These are phyloP conservation scores for Trichoderma atroviride DNA, from an alignment of 2,329 filamentous ascomycete species.

Conservation along the genomic window DNA sequence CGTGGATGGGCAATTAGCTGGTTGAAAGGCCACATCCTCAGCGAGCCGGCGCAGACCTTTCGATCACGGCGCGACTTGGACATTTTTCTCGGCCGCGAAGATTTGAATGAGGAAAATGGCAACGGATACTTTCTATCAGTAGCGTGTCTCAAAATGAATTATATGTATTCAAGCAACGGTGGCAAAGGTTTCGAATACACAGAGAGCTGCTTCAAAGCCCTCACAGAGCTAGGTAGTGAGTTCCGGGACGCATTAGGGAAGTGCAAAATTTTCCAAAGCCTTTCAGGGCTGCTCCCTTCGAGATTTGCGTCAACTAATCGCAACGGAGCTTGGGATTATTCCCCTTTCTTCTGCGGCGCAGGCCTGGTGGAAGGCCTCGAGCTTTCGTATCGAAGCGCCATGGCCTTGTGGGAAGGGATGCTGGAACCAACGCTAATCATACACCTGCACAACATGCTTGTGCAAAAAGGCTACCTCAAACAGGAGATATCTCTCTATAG, in stretches of 20 bases:
- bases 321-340: conserved; percentile 53
- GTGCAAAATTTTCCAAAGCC: conserved; percentile 23
- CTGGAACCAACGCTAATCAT: conserved; percentile 45
- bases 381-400: conserved; percentile 39
- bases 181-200: too few relatives aligned
- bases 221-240: conserved; percentile 25
- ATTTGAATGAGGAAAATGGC: conserved; percentile 29
- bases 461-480: conserved; percentile 45
- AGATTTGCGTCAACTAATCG: conserved; percentile 45
- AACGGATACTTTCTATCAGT: conserved; percentile 27
- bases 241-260: conserved; percentile 31
- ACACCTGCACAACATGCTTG: conserved; percentile 54
- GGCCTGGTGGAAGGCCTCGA: conserved; percentile 50
- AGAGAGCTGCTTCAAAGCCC: neutral
- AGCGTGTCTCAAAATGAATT: neutral
- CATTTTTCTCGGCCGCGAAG: conserved; percentile 45
- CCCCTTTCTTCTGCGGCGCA: conserved; percentile 51
- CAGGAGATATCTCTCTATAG: conserved; percentile 40
- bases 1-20: conserved; percentile 46
- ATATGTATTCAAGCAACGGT: too few relatives aligned
- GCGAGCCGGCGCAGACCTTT: conserved; percentile 41
- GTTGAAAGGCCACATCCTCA: conserved; percentile 42
- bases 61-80: conserved; percentile 46
- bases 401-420: conserved; percentile 45
- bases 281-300: conserved; percentile 42